These are phyloP conservation scores for Lobulomyces angularis DNA, from an alignment of 192 early-diverging fungal species.

Conservation along the genomic window DNA sequence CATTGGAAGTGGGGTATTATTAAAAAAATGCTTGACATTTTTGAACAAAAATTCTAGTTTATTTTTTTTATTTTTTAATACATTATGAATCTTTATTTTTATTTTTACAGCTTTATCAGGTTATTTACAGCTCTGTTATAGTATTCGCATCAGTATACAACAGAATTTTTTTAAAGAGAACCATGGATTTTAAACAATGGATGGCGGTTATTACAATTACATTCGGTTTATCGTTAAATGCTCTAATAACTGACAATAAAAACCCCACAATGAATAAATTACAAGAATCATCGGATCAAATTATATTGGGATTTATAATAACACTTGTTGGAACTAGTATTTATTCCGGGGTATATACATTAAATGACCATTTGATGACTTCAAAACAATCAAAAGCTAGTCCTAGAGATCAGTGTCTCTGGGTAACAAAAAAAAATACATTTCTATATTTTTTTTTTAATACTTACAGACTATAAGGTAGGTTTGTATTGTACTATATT, in stretches of 20 bases:
- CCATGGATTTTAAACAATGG: slow-evolving; percentile 15
- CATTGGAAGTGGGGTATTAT: slow-evolving; percentile 20
- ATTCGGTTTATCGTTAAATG: slow-evolving; percentile 23
- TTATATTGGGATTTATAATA: slow-evolving; percentile 20
- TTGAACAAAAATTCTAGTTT: not conserved
- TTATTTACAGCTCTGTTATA: slow-evolving; percentile 27
- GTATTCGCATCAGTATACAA: slow-evolving; percentile 23
- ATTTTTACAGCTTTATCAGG: slow-evolving; percentile 13
- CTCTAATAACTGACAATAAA: slow-evolving; percentile 5
- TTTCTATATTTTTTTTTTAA: no score
- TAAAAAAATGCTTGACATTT: no score
- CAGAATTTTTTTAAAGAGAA: slow-evolving; percentile 11
- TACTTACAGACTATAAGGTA: no score
- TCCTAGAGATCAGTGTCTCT: slow-evolving; percentile 24
- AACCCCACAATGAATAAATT: slow-evolving; percentile 1
- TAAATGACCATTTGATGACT: slow-evolving; percentile 29
- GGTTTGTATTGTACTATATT: slow-evolving; percentile 23
- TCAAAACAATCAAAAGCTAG: no score
- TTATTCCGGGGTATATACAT: slow-evolving; percentile 27
- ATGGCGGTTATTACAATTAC: slow-evolving; percentile 18
- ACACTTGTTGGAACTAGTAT: slow-evolving; percentile 26
- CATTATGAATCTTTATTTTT: not conserved
- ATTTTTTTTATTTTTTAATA: not conserved
- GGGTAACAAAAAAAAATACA: no score
- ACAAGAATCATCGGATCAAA: not conserved